Percentiles rank a stretch among this genome's conserved stretches.
phyloP scores from a whole-genome alignment of 2,329 filamentous ascomycete genomes.

The Cladobotryum protrusum region DNA sequence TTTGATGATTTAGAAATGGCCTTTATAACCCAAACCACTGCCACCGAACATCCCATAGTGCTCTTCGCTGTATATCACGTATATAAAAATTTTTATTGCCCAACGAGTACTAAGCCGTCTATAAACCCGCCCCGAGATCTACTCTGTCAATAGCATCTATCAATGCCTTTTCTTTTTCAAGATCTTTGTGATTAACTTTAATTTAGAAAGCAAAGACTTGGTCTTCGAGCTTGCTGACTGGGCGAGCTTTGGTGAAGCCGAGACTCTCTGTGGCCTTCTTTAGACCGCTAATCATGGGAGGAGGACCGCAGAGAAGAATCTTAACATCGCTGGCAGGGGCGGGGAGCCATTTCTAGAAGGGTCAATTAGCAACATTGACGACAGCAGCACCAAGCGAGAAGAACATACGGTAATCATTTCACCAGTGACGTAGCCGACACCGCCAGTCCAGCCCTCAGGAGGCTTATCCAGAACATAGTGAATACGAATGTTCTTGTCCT shows the following conservation, averaged over 20 bases:
- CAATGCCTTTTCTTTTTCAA: neutral
- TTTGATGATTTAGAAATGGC: neutral
- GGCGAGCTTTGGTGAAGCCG: constrained; percentile 85
- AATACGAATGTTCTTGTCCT: constrained; percentile 77
- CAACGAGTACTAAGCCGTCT: neutral
- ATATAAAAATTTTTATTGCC: neutral
- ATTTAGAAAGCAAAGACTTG: constrained; percentile 87
- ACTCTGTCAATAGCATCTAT: neutral
- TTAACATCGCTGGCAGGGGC: constrained; percentile 82
- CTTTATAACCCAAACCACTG: neutral
- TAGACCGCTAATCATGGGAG: constrained; percentile 92
- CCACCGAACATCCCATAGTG: neutral
- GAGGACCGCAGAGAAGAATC: constrained; percentile 88
- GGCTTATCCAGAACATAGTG: constrained; percentile 97
- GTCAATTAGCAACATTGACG: constrained; percentile 15
- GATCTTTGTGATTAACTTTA: neutral
- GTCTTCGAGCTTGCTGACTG: constrained; percentile 96
- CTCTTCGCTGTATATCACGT: neutral
- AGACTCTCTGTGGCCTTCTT: constrained; percentile 91
- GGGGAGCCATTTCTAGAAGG: constrained; percentile 64
- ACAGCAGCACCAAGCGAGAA: neutral
- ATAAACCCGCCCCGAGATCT: neutral
- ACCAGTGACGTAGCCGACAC: constrained; percentile 87
- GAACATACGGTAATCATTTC: constrained; percentile 82
- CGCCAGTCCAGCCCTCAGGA: constrained; percentile 83